Conservation (phyloP, 805 yeast species). For the Candida nitratophila region DNA sequence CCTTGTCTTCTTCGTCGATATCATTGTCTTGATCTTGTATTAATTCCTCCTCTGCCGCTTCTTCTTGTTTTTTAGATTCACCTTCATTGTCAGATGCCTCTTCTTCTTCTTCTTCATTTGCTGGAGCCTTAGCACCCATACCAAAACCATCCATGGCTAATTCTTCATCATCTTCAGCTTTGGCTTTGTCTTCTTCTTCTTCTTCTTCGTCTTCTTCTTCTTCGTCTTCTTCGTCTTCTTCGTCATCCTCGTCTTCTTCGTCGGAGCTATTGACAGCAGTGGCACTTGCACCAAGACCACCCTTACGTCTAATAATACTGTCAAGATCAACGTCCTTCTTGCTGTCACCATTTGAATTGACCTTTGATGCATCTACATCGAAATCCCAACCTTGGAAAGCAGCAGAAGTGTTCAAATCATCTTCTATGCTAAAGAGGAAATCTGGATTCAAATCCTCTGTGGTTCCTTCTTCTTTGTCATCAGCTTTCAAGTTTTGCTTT, state of each 20-base stretch:
- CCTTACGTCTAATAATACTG: slow-evolving; percentile 78
- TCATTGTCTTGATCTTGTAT: slow-evolving; percentile 27
- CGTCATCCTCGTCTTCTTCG: slow-evolving; percentile 33
- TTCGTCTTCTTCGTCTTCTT: slow-evolving; percentile 28
- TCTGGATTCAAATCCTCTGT: slow-evolving; percentile 61
- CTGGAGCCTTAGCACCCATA: slow-evolving; percentile 27
- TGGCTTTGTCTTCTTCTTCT: slow-evolving; percentile 19
- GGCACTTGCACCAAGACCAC: slow-evolving; percentile 46
- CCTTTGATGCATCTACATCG: slow-evolving; percentile 36
- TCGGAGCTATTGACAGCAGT: slow-evolving; percentile 21
- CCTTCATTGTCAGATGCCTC: slow-evolving; percentile 17
- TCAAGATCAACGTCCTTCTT: slow-evolving; percentile 77
- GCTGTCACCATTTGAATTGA: slow-evolving; percentile 6
- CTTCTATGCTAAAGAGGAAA: slow-evolving; percentile 64
- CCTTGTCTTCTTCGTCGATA: slow-evolving; percentile 38
- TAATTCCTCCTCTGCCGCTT: slow-evolving; percentile 25
- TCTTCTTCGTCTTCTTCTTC: slow-evolving; percentile 24
- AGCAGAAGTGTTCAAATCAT: slow-evolving; percentile 24
- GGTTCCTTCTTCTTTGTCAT: slow-evolving; percentile 26
- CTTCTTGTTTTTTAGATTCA: slow-evolving; percentile 13
- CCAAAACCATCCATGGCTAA: slow-evolving; percentile 37
- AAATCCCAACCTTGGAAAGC: slow-evolving; percentile 83
- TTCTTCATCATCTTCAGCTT: slow-evolving; percentile 25
- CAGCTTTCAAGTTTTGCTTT: slow-evolving; percentile 3
- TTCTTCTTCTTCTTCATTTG: slow-evolving; percentile 21